A percentile compares a stretch with the other conserved stretches of the same genome.
Conservation (phyloP, 2,329 filamentous ascomycete genomes). For the Arachnopeziza araneosa region DNA sequence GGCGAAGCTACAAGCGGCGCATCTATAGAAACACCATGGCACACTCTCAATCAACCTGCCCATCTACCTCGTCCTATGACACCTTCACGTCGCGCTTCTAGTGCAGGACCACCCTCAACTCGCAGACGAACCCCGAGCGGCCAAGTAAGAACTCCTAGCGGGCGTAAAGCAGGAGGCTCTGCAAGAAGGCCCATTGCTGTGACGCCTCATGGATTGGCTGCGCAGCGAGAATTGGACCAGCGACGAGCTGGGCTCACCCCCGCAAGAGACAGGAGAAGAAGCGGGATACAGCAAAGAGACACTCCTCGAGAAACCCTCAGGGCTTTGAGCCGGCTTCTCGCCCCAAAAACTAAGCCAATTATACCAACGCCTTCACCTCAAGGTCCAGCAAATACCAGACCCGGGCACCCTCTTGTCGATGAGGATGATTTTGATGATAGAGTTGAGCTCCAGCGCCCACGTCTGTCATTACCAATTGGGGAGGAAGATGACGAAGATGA, state of each 20-base stretch:
- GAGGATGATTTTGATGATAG: constrained; percentile 36
- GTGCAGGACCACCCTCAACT: constrained; percentile 25
- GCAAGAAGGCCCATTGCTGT: constrained; percentile 20
- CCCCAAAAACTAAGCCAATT: constrained; percentile 34
- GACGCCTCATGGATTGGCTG: constrained; percentile 58
- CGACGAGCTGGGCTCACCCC: constrained; percentile 57
- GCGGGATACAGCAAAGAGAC: constrained; percentile 46
- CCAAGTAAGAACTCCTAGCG: constrained; percentile 23
- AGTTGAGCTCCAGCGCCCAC: constrained; percentile 43
- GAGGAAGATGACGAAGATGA: constrained; percentile 45
- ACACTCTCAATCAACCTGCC: constrained; percentile 20
- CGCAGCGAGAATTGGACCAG: constrained; percentile 51
- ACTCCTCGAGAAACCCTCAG: constrained; percentile 49
- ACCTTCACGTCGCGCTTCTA: constrained; percentile 27
- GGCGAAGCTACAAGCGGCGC: constrained; percentile 9
- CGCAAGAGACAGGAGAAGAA: constrained; percentile 52
- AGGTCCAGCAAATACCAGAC: constrained; percentile 5
- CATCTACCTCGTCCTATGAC: constrained; percentile 28
- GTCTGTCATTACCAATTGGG: constrained; percentile 50
- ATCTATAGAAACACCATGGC: constrained; percentile 23
- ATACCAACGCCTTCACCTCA: constrained; percentile 24
- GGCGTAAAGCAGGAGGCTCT: constrained; percentile 19
- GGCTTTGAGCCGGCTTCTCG: constrained; percentile 49
- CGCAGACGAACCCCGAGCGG: constrained; percentile 23
- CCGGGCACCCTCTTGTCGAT: constrained; percentile 14